phyloP scores from a whole-genome alignment of 176 grass and related monocot genomes.

The Juncus effusus region DNA sequence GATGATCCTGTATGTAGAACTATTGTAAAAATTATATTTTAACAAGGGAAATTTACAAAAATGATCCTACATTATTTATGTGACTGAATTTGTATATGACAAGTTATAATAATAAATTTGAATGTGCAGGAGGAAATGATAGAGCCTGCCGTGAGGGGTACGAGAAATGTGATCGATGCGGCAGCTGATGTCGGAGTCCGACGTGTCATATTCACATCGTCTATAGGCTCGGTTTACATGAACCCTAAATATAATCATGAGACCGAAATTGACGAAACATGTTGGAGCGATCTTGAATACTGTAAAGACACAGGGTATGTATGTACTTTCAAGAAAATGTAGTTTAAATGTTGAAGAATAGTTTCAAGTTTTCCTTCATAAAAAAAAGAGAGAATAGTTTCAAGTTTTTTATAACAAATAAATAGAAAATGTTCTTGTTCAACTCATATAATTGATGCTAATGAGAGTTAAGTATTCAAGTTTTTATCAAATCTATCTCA shows the following conservation, averaged over 20 bases:
- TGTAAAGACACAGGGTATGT: conserved; percentile 52
- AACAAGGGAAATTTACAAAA: no score
- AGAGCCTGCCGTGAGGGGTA: conserved; percentile 71
- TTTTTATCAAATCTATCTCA: no score
- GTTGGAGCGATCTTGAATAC: conserved; percentile 88
- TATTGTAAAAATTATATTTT: no score
- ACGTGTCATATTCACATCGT: conserved; percentile 79
- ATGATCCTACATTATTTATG: no score
- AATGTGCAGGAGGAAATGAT: conserved; percentile 59
- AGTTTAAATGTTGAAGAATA: no score
- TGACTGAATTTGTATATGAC: no score
- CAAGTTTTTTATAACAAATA: neutral
- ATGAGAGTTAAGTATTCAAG: no score
- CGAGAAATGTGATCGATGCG: conserved; percentile 53
- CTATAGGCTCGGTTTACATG: conserved; percentile 76
- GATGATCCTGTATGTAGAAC: conserved; percentile 55
- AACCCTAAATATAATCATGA: conserved; percentile 47
- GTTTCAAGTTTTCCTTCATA: neutral
- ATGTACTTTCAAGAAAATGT: neutral
- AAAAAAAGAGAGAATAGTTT: neutral
- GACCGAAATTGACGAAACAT: conserved; percentile 70
- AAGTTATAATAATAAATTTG: neutral
- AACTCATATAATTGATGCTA: no score
- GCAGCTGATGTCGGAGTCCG: conserved; percentile 51
- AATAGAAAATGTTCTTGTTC: neutral